These are phyloP conservation scores for Eucalyptus erythrocorys DNA, from an alignment of 345 rosid species.

Conservation along the genomic window DNA sequence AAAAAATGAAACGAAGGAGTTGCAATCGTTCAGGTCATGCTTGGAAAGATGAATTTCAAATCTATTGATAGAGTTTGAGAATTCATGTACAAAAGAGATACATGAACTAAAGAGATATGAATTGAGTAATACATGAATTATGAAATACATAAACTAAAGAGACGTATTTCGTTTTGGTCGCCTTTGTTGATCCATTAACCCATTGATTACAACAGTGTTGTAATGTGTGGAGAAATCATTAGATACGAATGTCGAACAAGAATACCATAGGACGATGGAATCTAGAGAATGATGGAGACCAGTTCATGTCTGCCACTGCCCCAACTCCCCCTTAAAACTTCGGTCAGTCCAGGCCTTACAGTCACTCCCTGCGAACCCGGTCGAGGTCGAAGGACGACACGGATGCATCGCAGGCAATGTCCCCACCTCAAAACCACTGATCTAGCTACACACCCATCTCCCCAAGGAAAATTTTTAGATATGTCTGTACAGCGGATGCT, in stretches of 20 bases:
- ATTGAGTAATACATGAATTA: no score
- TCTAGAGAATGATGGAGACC: not conserved
- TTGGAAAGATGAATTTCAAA: no score
- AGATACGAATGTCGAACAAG: not conserved
- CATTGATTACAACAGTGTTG: accelerated
- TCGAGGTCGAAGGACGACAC: not conserved
- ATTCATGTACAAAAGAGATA: not conserved
- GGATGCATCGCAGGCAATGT: not conserved
- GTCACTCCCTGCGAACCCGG: not conserved
- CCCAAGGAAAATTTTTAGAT: not conserved
- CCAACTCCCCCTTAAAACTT: not conserved
- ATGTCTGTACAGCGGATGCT: not conserved
- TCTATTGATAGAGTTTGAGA: not conserved
- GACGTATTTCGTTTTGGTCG: accelerated
- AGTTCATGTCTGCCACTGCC: not conserved
- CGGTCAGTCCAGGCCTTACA: accelerated
- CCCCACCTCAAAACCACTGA: not conserved
- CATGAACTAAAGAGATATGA: no score
- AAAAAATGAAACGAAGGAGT: accelerated
- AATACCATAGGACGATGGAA: accelerated
- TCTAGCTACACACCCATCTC: not conserved
- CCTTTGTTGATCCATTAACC: no score
- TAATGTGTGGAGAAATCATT: not conserved
- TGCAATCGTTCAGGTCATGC: accelerated
- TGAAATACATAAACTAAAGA: no score